Conservation (phyloP, 805 yeast species). For the Vanderwaltozyma yarrowii region DNA sequence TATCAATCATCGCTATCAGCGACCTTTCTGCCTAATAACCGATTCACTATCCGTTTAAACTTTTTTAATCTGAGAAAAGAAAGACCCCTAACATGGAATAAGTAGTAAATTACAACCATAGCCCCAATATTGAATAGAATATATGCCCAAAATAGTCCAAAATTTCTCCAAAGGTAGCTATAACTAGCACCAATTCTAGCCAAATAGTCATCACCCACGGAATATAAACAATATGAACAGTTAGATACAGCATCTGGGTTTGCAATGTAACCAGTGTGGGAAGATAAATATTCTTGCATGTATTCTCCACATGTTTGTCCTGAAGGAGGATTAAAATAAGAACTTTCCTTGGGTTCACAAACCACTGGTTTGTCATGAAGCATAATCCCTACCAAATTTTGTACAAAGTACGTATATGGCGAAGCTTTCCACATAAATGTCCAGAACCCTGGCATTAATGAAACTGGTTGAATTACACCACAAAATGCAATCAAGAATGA, state of each 20-base stretch:
- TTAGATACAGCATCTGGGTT: constrained; percentile 30
- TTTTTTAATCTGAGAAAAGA: neutral
- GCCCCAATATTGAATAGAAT: constrained; percentile 35
- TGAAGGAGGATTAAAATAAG: constrained; percentile 13
- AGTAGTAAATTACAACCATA: constrained; percentile 40
- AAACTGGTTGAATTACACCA: constrained; percentile 31
- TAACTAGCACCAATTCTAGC: constrained; percentile 22
- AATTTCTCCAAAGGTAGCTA: constrained; percentile 42
- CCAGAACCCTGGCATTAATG: constrained; percentile 35
- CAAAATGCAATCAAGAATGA: constrained; percentile 31
- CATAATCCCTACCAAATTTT: constrained; percentile 39
- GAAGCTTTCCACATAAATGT: constrained; percentile 32
- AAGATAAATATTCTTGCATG: constrained; percentile 11
- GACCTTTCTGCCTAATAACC: too few relatives aligned
- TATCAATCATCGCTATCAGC: too few relatives aligned
- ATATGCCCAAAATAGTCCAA: constrained; percentile 45
- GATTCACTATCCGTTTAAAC: neutral
- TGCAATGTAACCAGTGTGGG: constrained; percentile 17
- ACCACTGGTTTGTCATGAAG: constrained; percentile 36
- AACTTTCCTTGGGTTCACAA: constrained; percentile 29
- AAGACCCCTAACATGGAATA: constrained; percentile 33
- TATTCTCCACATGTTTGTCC: constrained; percentile 19
- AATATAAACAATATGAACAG: constrained; percentile 50
- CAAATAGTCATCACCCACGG: constrained; percentile 46
- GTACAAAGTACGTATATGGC: constrained; percentile 35